Conservation (phyloP, 129 eudicot genomes). For the Saussurea involucrata region DNA sequence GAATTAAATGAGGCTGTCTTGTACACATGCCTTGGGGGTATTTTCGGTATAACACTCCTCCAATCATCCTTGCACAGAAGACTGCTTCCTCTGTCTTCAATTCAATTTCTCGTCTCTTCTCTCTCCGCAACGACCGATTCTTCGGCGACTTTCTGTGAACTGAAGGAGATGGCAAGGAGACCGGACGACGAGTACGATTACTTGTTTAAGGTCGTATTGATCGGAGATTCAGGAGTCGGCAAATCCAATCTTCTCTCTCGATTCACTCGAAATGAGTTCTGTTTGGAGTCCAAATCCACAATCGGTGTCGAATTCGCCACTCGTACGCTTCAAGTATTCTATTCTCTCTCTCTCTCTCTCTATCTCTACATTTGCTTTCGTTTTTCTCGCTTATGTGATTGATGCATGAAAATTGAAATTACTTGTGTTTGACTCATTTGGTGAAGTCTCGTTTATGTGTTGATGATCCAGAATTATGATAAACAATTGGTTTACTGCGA, state of each 20-base stretch:
- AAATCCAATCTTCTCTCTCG: slow-evolving; percentile 41
- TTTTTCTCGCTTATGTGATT: neutral
- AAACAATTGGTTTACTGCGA: neutral
- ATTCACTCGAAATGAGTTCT: slow-evolving; percentile 80
- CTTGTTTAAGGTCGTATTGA: slow-evolving; percentile 31
- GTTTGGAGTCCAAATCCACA: slow-evolving; percentile 90
- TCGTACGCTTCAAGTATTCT: slow-evolving; percentile 72
- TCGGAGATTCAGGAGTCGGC: slow-evolving; percentile 37
- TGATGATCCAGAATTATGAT: neutral
- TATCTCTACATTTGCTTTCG: neutral
- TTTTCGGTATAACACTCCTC: neutral
- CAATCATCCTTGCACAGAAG: neutral
- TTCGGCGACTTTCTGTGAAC: neutral
- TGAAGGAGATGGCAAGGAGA: slow-evolving; percentile 28
- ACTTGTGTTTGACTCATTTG: neutral
- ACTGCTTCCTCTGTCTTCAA: neutral
- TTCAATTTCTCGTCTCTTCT: slow-evolving; percentile 8
- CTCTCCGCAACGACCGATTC: neutral
- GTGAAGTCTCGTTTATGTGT: neutral
- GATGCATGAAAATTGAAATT: neutral
- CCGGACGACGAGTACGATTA: slow-evolving; percentile 36
- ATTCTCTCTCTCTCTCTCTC: too few relatives aligned
- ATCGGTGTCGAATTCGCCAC: slow-evolving; percentile 95
- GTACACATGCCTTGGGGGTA: neutral
- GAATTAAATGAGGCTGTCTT: neutral